These are phyloP conservation scores for Boletellus ananas DNA, from an alignment of 768 basidiomycete genomes.

Conservation along the genomic window DNA sequence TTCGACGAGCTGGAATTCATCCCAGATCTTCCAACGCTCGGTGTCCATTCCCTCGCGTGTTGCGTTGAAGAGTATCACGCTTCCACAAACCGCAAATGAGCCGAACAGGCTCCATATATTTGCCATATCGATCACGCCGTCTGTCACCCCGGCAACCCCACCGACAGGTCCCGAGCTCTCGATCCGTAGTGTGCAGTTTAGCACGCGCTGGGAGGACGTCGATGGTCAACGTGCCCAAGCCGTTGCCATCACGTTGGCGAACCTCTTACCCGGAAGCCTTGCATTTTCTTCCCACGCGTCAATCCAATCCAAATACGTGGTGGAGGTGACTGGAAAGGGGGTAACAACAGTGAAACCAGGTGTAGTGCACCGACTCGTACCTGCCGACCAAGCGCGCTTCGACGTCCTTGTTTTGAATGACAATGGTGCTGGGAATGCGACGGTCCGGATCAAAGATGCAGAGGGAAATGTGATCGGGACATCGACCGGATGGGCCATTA, in stretches of 20 bases:
- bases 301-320: slow-evolving; percentile 30
- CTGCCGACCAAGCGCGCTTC: slow-evolving; percentile 48
- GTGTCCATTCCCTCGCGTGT: slow-evolving; percentile 40
- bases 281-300: slow-evolving; percentile 27
- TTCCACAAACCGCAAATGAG: slow-evolving; percentile 32
- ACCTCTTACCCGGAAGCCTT: slow-evolving; percentile 40
- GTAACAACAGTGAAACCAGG: slow-evolving; percentile 44
- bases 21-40: slow-evolving; percentile 45
- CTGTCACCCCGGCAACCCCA: slow-evolving; percentile 23
- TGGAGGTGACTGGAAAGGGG: slow-evolving; percentile 37
- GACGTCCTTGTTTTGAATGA: slow-evolving; percentile 46
- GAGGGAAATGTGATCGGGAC: slow-evolving; percentile 34
- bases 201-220: slow-evolving; percentile 43
- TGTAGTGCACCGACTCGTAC: slow-evolving; percentile 42
- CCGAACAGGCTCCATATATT: slow-evolving; percentile 43
- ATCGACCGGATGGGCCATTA: slow-evolving; percentile 37
- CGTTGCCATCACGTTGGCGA: slow-evolving; percentile 50
- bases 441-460: slow-evolving; percentile 31
- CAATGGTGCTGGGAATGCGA: slow-evolving; percentile 26
- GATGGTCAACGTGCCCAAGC: slow-evolving; percentile 39
- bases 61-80: slow-evolving; percentile 40
- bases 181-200: slow-evolving; percentile 42
- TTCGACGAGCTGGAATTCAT: slow-evolving; percentile 39
- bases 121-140: slow-evolving; percentile 40
- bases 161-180: slow-evolving; percentile 31